phyloP scores from a whole-genome alignment of 2,329 filamentous ascomycete species.

The Ceratocystis diversiconidia region DNA sequence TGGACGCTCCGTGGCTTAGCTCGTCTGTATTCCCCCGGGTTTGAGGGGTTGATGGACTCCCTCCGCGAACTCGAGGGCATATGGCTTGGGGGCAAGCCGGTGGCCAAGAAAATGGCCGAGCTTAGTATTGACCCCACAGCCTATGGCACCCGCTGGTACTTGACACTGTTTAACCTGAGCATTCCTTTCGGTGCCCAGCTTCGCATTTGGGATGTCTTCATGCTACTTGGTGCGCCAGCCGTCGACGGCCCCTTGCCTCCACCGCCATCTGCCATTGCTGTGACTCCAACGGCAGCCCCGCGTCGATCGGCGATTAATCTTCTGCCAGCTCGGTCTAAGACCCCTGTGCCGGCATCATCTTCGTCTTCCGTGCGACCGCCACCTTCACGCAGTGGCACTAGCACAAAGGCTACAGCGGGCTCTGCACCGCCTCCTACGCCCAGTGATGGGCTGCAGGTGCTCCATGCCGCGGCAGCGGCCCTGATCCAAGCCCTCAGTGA shows the following conservation, averaged over 20 bases:
- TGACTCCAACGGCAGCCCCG: neutral
- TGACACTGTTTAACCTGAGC: conserved; percentile 93
- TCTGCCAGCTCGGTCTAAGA: conserved; percentile 85
- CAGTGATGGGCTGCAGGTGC: conserved; percentile 54
- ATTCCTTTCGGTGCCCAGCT: conserved; percentile 90
- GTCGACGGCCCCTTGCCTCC: conserved; percentile 20
- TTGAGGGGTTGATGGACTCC: conserved; percentile 73
- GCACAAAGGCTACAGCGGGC: conserved; percentile 4
- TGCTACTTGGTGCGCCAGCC: conserved; percentile 72
- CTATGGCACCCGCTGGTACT: conserved; percentile 95
- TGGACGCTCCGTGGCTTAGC: conserved; percentile 83
- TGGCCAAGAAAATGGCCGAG: conserved; percentile 64
- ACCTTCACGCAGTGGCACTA: conserved; percentile 15
- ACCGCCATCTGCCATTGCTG: conserved; percentile 10
- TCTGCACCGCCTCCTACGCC: conserved; percentile 18
- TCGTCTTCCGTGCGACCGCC: conserved; percentile 59
- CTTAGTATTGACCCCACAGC: conserved; percentile 72
- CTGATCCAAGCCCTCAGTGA: conserved; percentile 82
- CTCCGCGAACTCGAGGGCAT: conserved; percentile 69
- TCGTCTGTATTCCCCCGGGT: conserved; percentile 69
- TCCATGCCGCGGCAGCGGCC: conserved; percentile 81
- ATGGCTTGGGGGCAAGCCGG: conserved; percentile 67
- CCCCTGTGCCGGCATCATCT: conserved; percentile 94
- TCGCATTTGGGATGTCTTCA: conserved; percentile 94
- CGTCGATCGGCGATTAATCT: conserved; percentile 31